phyloP scores from a whole-genome alignment of 2,329 filamentous ascomycete species.

The Macrophomina phaseolina region DNA sequence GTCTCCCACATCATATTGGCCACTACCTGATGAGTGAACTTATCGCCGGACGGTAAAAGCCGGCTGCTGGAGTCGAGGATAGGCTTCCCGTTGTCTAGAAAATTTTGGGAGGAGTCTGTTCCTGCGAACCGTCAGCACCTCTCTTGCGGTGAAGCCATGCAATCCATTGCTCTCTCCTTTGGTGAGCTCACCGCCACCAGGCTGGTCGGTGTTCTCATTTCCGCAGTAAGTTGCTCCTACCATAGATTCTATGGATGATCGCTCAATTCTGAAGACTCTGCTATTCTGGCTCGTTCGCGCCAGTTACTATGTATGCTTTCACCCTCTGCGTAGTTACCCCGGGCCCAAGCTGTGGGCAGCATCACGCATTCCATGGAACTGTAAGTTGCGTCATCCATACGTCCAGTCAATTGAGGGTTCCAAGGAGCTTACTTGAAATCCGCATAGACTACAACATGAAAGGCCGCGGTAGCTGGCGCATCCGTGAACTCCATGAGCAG shows the following conservation, averaged over 20 bases:
- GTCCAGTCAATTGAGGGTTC: background rate
- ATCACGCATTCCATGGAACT: background rate
- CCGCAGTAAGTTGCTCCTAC: background rate
- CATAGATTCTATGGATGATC: background rate
- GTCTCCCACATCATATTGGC: background rate
- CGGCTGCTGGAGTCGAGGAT: background rate
- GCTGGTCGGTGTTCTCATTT: background rate
- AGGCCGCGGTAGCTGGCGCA: background rate
- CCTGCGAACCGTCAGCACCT: background rate
- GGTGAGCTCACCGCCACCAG: background rate
- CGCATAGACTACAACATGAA: background rate
- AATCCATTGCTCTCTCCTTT: background rate
- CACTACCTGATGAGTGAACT: background rate
- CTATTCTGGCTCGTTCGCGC: background rate
- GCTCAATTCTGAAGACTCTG: background rate
- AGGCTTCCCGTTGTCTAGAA: background rate
- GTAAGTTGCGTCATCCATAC: background rate
- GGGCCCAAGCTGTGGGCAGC: constrained; percentile 31
- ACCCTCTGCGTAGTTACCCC: constrained; percentile 39
- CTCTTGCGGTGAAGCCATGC: background rate
- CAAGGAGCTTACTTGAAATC: too few relatives aligned
- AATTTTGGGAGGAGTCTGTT: background rate
- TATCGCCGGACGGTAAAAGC: background rate
- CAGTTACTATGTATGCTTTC: constrained; percentile 25
- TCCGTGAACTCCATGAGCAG: constrained; percentile 5